phyloP scores from a whole-genome alignment of 2,329 filamentous ascomycete genomes.

The Penicillium sp. region DNA sequence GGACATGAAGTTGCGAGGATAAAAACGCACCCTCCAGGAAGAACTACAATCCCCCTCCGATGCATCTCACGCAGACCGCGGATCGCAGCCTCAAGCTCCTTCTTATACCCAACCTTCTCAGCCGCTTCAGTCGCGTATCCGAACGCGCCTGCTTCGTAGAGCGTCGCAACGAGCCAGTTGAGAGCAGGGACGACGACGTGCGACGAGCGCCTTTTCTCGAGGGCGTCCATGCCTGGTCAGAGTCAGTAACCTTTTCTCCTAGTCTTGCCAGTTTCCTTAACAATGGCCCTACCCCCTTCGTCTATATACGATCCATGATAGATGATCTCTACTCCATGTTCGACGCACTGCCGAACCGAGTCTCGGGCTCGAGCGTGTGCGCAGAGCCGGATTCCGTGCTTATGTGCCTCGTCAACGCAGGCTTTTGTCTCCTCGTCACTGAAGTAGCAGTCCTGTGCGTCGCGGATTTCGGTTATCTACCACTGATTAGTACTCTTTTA shows the following conservation, averaged over 20 bases:
- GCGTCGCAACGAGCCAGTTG: conserved; percentile 49
- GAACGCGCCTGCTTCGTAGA: conserved; percentile 45
- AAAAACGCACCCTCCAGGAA: no score
- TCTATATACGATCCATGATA: conserved; percentile 55
- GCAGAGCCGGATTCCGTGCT: no score
- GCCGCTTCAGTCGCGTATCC: conserved; percentile 50
- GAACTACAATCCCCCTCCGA: conserved; percentile 23
- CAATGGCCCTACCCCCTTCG: conserved; percentile 30
- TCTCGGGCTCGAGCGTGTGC: no score
- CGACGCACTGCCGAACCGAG: no score
- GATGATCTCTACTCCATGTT: conserved; percentile 54
- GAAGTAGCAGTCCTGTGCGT: no score
- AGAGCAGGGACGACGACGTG: conserved; percentile 50
- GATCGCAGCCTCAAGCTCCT: conserved; percentile 48
- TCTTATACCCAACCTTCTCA: conserved; percentile 51
- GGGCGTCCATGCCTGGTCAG: conserved; percentile 27
- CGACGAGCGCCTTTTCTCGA: conserved; percentile 45
- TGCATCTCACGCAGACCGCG: conserved; percentile 52
- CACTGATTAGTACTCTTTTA: no score
- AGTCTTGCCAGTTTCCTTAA: no score
- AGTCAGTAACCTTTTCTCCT: no score
- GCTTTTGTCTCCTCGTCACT: no score
- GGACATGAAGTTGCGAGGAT: no score
- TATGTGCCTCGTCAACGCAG: no score
- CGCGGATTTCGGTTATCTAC: no score